Conservation (phyloP, 2,329 filamentous ascomycete species). For the Podosphaera fusca region DNA sequence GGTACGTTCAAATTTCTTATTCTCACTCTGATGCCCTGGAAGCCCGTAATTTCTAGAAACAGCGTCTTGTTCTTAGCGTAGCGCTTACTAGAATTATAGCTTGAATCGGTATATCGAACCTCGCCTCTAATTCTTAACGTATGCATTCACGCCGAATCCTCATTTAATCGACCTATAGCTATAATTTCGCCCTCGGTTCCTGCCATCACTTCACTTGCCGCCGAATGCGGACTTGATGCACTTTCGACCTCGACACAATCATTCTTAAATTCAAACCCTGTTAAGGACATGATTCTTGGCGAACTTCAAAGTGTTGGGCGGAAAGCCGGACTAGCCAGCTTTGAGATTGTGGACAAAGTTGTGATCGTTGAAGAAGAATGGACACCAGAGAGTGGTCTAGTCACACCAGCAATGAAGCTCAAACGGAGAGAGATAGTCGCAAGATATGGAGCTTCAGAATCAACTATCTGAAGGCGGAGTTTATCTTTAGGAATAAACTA, state of each 20-base stretch:
- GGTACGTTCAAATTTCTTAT: conserved; percentile 7
- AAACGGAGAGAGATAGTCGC: background rate
- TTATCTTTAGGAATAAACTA: too few species aligned
- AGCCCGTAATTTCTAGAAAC: too few species aligned
- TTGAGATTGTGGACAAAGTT: conserved; percentile 3
- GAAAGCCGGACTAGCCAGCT: conserved; percentile 34
- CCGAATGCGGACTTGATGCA: conserved; percentile 22
- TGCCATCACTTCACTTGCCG: conserved; percentile 32
- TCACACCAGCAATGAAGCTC: background rate
- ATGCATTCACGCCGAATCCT: conserved; percentile 58
- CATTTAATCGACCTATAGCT: conserved; percentile 52
- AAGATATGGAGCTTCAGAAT: background rate
- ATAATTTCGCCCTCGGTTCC: conserved; percentile 49
- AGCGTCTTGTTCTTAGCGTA: too few species aligned
- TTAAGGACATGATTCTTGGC: conserved; percentile 33
- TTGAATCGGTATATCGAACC: conserved; percentile 74
- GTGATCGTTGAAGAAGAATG: conserved; percentile 3
- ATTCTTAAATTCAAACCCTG: background rate
- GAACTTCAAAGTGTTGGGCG: conserved; percentile 41
- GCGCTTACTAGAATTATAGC: conserved; percentile 19
- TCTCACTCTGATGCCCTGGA: background rate
- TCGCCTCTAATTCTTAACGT: conserved; percentile 56
- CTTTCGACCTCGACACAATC: background rate
- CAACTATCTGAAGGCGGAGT: background rate
- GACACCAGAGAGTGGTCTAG: conserved; percentile 4